Percentiles rank a stretch among this genome's conserved stretches.
phyloP scores from a whole-genome alignment of 139 green algal species.

The Gonium pectorale region DNA sequence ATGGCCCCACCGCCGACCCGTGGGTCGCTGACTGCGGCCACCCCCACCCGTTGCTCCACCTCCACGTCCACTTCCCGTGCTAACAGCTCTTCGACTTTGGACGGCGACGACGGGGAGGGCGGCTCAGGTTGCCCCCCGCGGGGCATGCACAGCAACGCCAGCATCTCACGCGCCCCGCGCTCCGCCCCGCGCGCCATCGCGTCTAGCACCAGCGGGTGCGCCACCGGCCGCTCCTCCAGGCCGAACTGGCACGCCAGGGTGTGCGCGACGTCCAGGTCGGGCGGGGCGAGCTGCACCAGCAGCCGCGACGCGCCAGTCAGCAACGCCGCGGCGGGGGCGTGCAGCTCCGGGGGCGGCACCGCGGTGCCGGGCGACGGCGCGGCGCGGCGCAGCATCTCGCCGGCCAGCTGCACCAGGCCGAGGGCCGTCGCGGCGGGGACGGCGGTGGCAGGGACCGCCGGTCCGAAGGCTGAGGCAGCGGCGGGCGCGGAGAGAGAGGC shows the following conservation, averaged over 20 bases:
- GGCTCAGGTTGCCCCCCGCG: too few species aligned
- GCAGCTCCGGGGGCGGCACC: neutral
- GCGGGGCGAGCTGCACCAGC: neutral
- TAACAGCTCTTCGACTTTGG: too few species aligned
- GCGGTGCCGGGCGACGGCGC: neutral
- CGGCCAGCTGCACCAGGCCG: slow-evolving; percentile 10
- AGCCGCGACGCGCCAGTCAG: neutral
- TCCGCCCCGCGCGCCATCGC: slow-evolving; percentile 3
- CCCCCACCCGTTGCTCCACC: too few species aligned
- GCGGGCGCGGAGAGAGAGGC: too few species aligned
- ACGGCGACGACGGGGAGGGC: too few species aligned
- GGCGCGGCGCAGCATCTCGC: neutral
- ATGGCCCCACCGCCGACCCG: too few species aligned
- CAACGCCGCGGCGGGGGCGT: neutral
- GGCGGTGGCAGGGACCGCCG: neutral
- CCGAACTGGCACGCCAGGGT: neutral
- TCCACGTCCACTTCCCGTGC: too few species aligned
- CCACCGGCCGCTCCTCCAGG: neutral
- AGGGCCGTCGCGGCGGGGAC: neutral
- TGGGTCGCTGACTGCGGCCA: too few species aligned
- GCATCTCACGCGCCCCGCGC: neutral
- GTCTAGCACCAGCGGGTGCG: neutral
- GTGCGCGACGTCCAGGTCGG: neutral
- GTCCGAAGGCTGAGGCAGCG: too few species aligned
- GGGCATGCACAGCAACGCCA: neutral